Base-by-base conservation (phyloP, 306 rosid genomes). In the Lagenaria siceraria region DNA sequence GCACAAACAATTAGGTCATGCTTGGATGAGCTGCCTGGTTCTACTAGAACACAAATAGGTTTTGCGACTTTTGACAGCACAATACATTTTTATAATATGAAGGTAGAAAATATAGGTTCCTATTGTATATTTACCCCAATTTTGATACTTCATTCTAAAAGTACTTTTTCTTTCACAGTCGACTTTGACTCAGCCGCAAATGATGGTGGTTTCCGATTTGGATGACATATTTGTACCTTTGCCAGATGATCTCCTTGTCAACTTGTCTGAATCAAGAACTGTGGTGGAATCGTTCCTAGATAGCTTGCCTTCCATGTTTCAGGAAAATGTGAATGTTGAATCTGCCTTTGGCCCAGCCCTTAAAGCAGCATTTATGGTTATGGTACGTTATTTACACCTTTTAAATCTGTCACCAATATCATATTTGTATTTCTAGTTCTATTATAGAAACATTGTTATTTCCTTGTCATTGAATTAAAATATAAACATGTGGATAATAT, bases 281-380 rank as follows among this genome's bases (percentile, higher is more conserved):
- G 99, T 96, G 76, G 99, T 92, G 78, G 98, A 96, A 82, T 54
- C 87, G 78, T 96, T 96, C 86, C 92, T 92, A 48, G 99, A 96
- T 84, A 90, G 94, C 89, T 85, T 96, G 85, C 98, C 99, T 5
- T 85, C 97, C 79, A 92, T 96, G 99, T 96, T 96, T 81, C 91
- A 85, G 82, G 97, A 90, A 84, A 96, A 96, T 75, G 78, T 82
- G 76, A 96, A 96, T 85, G 74, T 96, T 82, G 99, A 96, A 86
- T 96, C 99, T 76, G 97, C 98, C 80, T 92, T 96, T 72, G 99
- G 99, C 77, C 99, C 99, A 4, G 92, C 99, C 77, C 93, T 96
- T 65, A 96, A 92, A 81, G 94, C 97, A 62, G 90, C 97, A 10
- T 89, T 87, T 77, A 90, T 96, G 98, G 89, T 96, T 84, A 90